Base-by-base conservation (phyloP, 2,329 filamentous ascomycete genomes). In the Claviceps humidiphila region DNA sequence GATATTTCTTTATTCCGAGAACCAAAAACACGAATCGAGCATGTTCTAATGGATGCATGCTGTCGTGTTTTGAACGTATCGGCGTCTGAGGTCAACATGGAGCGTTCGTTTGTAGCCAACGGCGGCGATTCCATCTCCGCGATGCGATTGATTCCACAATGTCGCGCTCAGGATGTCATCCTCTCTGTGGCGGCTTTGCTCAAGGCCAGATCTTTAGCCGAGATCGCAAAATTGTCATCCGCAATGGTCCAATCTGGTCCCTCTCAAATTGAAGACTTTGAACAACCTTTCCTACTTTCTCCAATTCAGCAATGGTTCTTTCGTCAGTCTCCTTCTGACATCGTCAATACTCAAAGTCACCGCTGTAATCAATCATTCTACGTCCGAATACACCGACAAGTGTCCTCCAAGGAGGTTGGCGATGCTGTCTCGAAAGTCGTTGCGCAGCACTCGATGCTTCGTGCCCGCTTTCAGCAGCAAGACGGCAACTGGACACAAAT, bases 71-170 rank as follows among this genome's bases (percentile, higher is more conserved):
- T 76, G 11, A 66, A 70, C 46, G 54, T 72, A 3, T 52, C 63
- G 0, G 55, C 62, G 0, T 59, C 59, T 0, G 57, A 64, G 2
- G 59, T 69, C 20, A 58, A 63, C 0, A 48, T 61, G 0, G 61
- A 65, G 9, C 60, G 64, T 41, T 63, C 64, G 44, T 73, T 74
- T 47, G 61, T 71, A 14, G 57, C 59, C 4, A 58, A 72, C 0
- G 71, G 72, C 2, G 72, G 72, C 1, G 71, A 74, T 48, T 74
- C 71, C 14, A 72, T 74, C 37, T 59, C 60, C 1, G 70, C 71
- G 2, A 74, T 74, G 61, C 63, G 66, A 9, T 60, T 72, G 13
- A 63, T 65, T 5, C 71, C 75, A 13, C 59, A 63, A 3, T 68
- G 65, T 40, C 63, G 64, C 8, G 59, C 62, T 6, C 59, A 61